Base-by-base conservation (phyloP, 176 grass and related monocot species). In the Musa schizocarpa region DNA sequence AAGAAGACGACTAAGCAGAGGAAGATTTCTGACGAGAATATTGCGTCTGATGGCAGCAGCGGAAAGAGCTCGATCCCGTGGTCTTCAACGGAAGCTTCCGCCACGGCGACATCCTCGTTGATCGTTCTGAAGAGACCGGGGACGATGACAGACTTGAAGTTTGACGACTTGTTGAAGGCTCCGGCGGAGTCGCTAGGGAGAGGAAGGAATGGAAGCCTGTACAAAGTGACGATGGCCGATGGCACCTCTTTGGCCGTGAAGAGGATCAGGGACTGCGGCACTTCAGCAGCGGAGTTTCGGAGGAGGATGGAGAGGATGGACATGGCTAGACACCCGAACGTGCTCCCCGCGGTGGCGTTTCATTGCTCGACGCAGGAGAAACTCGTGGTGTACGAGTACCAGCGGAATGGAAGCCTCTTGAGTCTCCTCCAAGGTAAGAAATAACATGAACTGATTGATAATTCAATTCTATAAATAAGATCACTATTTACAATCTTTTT, bases 351-450 rank as follows among this genome's bases (percentile, higher is more conserved):
- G 64, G 78, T 92, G 20, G 83, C 86, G 1, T 92, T 88, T 82
- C 86, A 88, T 73, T 88, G 83, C 68, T 87, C 89, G 19, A 75
- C 75, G 62, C 86, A 92, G 81, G 86, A 86, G 83, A 92, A 92
- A 83, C 78, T 92, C 10, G 81, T 92, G 72, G 89, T 92, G 22
- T 92, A 86, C 50, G 86, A 92, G 76, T 88, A 77, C 62, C 86
- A 84, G 70, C 81, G 50, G 57, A 86, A 81, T 78, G 83, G 81
- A 65, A 92, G 83, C 81, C 86, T 92, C 68, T 53, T 75, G 34
- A 84, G 54, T 68, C 78, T 84, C 29, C 83, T 92, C 17, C 89
- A 86, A 26, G 89, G 86, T 92, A 74, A 74, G 57, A 9, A 43
- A 43, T 5, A 43, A 43, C 34, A 43, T 43, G 29, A 29, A 3